These are phyloP conservation scores for Rubia tinctorum DNA, from an alignment of 305 asterid species.

Conservation along the genomic window DNA sequence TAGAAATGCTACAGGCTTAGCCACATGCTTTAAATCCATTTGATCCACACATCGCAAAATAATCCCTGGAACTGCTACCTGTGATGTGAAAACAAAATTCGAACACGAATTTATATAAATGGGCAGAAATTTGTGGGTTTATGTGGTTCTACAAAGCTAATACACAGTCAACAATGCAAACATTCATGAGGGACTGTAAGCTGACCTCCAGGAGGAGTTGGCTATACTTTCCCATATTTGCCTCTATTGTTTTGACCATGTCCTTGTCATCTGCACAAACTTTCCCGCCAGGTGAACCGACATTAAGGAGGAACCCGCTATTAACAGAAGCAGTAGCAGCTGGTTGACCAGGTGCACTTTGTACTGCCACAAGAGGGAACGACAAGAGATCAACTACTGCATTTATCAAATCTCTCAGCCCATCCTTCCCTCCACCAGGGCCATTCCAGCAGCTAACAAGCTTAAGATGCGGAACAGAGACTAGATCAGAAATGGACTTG, in stretches of 20 bases:
- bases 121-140: background rate
- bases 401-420: slow-evolving; percentile 80
- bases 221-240: slow-evolving; percentile 82
- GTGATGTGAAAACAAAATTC: slow-evolving; percentile 21
- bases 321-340: slow-evolving; percentile 95
- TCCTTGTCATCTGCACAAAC: slow-evolving; percentile 91
- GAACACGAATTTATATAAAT: background rate
- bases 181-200: slow-evolving; percentile 6
- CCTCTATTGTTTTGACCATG: slow-evolving; percentile 84
- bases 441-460: slow-evolving; percentile 78
- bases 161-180: background rate
- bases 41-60: slow-evolving; percentile 78
- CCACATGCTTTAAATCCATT: slow-evolving; percentile 70
- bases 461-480: slow-evolving; percentile 76
- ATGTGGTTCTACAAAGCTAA: background rate
- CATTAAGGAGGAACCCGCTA: slow-evolving; percentile 89
- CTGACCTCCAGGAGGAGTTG: slow-evolving; percentile 92
- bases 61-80: slow-evolving; percentile 74
- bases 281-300: slow-evolving; percentile 95
- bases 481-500: slow-evolving; percentile 65
- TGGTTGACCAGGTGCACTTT: slow-evolving; percentile 76
- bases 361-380: slow-evolving; percentile 92
- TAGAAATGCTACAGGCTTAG: slow-evolving; percentile 85
- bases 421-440: slow-evolving; percentile 92
- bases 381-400: slow-evolving; percentile 89